Percentiles rank a stretch among this genome's conserved stretches.
Conservation (phyloP, 2,329 filamentous ascomycete genomes). For the Daldinia sp. region DNA sequence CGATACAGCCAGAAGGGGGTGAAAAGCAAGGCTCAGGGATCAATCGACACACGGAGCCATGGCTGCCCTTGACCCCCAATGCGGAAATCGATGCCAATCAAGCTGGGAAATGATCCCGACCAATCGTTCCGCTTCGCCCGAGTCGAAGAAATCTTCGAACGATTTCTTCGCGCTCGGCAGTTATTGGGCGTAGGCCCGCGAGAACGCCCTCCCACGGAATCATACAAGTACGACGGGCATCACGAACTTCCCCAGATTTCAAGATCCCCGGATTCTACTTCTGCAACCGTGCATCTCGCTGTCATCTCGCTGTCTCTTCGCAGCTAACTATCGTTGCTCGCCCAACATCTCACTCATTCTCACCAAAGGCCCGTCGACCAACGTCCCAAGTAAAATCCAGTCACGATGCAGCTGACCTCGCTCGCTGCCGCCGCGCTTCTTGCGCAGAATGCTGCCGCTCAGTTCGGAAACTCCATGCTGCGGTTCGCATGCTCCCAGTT, state of each 20-base stretch:
- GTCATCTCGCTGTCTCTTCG: conserved; percentile 12
- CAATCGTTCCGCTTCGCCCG: conserved; percentile 37
- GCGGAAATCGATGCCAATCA: conserved; percentile 42
- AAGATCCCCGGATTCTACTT: conserved; percentile 35
- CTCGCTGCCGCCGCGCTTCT: conserved; percentile 46
- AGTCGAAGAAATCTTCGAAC: conserved; percentile 34
- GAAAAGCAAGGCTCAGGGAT: conserved; percentile 36
- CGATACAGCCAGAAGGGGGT: conserved; percentile 43
- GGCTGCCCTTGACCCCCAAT: conserved; percentile 35
- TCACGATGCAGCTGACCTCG: conserved; percentile 48
- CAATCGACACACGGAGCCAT: conserved; percentile 43
- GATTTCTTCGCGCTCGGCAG: conserved; percentile 41
- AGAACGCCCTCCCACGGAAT: conserved; percentile 30
- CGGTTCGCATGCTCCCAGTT: conserved; percentile 59
- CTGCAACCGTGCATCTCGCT: conserved; percentile 29
- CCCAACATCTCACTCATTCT: conserved; percentile 12
- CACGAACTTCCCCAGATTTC: conserved; percentile 35
- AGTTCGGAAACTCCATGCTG: conserved; percentile 52
- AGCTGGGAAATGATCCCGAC: conserved; percentile 32
- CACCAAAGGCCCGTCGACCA: conserved; percentile 10
- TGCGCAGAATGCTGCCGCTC: conserved; percentile 45
- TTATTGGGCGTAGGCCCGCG: conserved; percentile 34
- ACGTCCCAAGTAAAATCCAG: conserved; percentile 17
- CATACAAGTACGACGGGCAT: conserved; percentile 40
- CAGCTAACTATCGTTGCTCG: conserved; percentile 22